Conservation (phyloP, 768 basidiomycete genomes). For the Pholiota conissans region DNA sequence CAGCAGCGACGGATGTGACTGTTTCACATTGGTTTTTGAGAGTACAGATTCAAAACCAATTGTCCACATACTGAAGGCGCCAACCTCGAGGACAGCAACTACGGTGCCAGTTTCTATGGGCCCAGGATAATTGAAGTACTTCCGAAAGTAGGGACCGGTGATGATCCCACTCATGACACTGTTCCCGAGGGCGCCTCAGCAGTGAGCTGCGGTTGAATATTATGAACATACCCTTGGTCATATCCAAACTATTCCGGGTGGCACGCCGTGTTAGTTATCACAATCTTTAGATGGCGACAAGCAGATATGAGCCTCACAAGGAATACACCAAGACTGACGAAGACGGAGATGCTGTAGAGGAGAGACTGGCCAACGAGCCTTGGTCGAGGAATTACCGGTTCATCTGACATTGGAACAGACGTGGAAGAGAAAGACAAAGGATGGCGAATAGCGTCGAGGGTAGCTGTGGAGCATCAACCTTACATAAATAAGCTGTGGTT, state of each 20-base stretch:
- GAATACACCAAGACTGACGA: slow-evolving; percentile 84
- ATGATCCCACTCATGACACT: slow-evolving; percentile 94
- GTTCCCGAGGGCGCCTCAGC: no score
- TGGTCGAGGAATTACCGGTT: slow-evolving; percentile 31
- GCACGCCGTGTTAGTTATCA: neutral
- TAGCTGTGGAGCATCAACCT: slow-evolving; percentile 20
- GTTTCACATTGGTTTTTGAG: neutral
- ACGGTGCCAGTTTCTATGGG: slow-evolving; percentile 84
- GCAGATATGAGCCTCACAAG: slow-evolving; percentile 51
- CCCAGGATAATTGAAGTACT: slow-evolving; percentile 79
- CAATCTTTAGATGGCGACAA: neutral
- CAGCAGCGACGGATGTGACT: slow-evolving; percentile 91
- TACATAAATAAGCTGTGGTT: slow-evolving; percentile 9
- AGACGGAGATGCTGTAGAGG: slow-evolving; percentile 77
- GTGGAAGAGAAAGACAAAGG: slow-evolving; percentile 12
- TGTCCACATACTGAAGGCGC: slow-evolving; percentile 72
- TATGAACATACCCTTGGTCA: slow-evolving; percentile 70
- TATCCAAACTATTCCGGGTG: slow-evolving; percentile 63
- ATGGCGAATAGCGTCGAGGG: slow-evolving; percentile 6
- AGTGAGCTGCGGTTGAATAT: no score
- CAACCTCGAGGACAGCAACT: slow-evolving; percentile 93
- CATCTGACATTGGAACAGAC: slow-evolving; percentile 55
- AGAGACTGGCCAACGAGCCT: slow-evolving; percentile 77
- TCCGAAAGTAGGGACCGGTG: slow-evolving; percentile 79
- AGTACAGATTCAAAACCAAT: neutral